Base-by-base conservation (phyloP, 768 basidiomycete species). In the Sutorius australiensis region DNA sequence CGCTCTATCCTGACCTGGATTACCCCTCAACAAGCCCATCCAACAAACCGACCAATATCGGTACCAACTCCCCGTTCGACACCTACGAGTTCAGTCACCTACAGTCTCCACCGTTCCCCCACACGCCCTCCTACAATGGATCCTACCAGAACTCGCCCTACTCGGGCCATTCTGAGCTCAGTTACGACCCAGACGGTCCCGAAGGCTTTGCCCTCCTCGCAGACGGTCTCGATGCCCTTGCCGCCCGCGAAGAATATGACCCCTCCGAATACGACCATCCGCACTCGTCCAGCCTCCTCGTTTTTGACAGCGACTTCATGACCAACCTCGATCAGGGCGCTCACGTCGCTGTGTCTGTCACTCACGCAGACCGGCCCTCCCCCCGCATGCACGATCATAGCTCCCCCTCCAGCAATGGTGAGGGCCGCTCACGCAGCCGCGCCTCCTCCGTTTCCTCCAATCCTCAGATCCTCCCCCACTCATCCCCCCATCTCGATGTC, bases 141-240 rank as follows among this genome's bases (percentile, higher is more conserved):
- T 86, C 84, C 6, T 84, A 84, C 73, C 79, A 83, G 63, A 81
- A 83, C 69, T 88, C 86, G 0, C 87, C 87, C 9, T 88, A 77
- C 67, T 87, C 86, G 6, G 74, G 68, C 48, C 75, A 81, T 59
- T 87, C 86, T 4, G 88, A 90, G n/a, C 83, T 87, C 17, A 74
- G 71, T 52, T 78, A 77, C 50, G 73, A 74, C 61, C 69, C 73
- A 50, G 76, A 71, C n/a, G 80, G 77, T 10, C 68, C 73, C 31
- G 79, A 80, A 19, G 56, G 69, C 54, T 77, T 81, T 49, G 69
- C 68, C 48, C 66, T 86, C 54, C 80, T 86, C 37, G 73, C 73
- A 30, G 78, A 78, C 50, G 75, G 79, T 37, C 69, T 71, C 21
- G 67, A 68, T 42, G 66, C 57, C 56, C 67, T 67, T 59, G 64